These are phyloP conservation scores for Starmerella stellata DNA, from an alignment of 805 yeast species.

Conservation along the genomic window DNA sequence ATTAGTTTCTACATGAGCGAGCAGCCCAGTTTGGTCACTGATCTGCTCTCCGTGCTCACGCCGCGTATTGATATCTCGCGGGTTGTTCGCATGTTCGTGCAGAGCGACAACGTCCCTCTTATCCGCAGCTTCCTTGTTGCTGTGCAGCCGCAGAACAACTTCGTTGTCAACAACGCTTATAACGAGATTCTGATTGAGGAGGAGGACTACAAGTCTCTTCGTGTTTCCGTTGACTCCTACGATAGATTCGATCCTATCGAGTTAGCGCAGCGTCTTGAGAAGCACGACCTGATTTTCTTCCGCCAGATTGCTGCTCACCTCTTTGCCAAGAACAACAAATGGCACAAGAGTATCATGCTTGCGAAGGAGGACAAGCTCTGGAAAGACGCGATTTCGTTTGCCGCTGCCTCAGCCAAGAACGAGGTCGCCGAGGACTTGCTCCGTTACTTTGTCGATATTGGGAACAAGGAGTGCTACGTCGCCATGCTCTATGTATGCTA, in stretches of 20 bases:
- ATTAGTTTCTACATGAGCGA: conserved; percentile 83
- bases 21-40: conserved; percentile 80
- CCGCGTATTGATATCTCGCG: conserved; percentile 88
- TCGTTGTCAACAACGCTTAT: conserved; percentile 84
- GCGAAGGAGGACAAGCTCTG: conserved; percentile 84
- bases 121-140: conserved; percentile 87
- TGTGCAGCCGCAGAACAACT: conserved; percentile 74
- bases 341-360: conserved; percentile 71
- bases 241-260: conserved; percentile 87
- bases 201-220: conserved; percentile 80
- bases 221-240: conserved; percentile 69
- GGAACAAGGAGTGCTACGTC: conserved; percentile 86
- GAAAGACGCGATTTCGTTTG: conserved; percentile 87
- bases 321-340: conserved; percentile 86
- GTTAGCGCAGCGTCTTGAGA: conserved; percentile 80
- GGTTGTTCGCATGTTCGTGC: conserved; percentile 84
- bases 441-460: conserved; percentile 87
- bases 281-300: conserved; percentile 77
- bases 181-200: conserved; percentile 92
- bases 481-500: conserved; percentile 79
- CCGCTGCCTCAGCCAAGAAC: conserved; percentile 56
- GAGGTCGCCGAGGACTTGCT: conserved; percentile 79
- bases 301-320: conserved; percentile 90
- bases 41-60: conserved; percentile 62
- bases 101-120: conserved; percentile 89